These are phyloP conservation scores for Ocimum tenuiflorum DNA, from an alignment of 257 asterid genomes.

Conservation along the genomic window DNA sequence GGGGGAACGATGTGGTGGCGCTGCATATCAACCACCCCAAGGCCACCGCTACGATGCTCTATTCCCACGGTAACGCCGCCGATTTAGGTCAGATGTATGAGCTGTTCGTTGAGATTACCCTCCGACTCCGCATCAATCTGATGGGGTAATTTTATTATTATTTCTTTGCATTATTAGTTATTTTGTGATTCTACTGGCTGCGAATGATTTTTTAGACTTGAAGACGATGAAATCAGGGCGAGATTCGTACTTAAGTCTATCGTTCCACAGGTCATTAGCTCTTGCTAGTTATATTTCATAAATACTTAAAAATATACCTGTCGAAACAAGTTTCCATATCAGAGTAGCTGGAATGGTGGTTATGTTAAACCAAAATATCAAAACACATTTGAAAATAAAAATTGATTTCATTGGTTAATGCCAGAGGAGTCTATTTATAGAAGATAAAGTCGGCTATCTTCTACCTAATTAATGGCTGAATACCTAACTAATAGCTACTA, in stretches of 20 bases:
- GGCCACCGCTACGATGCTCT: conserved; percentile 78
- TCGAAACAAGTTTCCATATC: neutral
- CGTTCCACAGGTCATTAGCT: neutral
- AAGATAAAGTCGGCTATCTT: too few species aligned
- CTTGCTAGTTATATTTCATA: neutral
- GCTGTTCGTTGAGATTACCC: conserved; percentile 90
- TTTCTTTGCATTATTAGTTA: neutral
- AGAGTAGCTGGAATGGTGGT: neutral
- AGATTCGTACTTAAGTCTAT: conserved; percentile 6
- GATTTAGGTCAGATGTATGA: conserved; percentile 99
- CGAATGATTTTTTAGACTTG: neutral
- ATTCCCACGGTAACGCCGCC: conserved; percentile 98
- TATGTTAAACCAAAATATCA: too few species aligned
- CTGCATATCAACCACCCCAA: conserved; percentile 77
- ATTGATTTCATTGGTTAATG: too few species aligned
- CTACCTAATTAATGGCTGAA: too few species aligned
- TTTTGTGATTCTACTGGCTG: neutral
- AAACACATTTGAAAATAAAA: too few species aligned
- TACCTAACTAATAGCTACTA: too few species aligned
- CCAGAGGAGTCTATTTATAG: too few species aligned
- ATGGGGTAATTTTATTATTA: conserved; percentile 50
- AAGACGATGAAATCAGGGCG: neutral
- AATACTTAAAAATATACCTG: neutral
- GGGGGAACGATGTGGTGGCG: conserved; percentile 86
- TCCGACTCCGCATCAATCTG: conserved; percentile 81